Evolutionary conservation across 2,329 filamentous ascomycete species (phyloP), one percentile per base, ranked within the genome.

Genomic region (Fusarium sp.): DNA sequence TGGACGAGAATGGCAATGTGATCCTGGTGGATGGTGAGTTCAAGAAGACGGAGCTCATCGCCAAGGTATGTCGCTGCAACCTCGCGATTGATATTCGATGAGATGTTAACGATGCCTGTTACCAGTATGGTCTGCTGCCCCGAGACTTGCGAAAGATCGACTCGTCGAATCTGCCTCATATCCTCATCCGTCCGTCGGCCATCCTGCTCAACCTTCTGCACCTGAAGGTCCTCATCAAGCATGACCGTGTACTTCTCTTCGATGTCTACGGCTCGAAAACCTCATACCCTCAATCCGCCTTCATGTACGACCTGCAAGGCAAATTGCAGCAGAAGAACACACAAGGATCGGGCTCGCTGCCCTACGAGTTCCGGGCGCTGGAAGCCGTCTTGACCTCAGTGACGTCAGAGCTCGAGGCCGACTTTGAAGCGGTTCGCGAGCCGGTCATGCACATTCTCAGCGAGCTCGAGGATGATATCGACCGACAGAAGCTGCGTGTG

Each of bases 101-200:
- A 27, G 20, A 67, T 61, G 27, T 73, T 72, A 35, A 61, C 63
- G 63, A 40, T 36, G 50, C 14, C 40, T 64, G 13, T 65, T 58
- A 47, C 68, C 75, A 96, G 94, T 98, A 98, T 81, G 95, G 95
- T 47, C 89, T 98, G 29, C 89, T 98, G 58, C 96, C 97, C 65
- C 95, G 97, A 71, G 97, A 99, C 86, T 87, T 99, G 66, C 94
- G 97, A 78, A 99, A 99, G 85, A 98, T 99, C 80, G 97, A 99
- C 82, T 98, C 95, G 16, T 98, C 95, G 68, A 94, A 97, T 70
- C 90, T 99, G 25, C 97, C 97, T 10, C 95, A 98, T 80, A 98
- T 99, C 66, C 92, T 98, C 74, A 92, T 99, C 74, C 95, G 97
- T 36, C 95, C 95, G 8, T 95, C 94, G 9, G 95, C 96, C 6